phyloP scores from a whole-genome alignment of 208 protist genomes.

The Leishmania gerbilli region DNA sequence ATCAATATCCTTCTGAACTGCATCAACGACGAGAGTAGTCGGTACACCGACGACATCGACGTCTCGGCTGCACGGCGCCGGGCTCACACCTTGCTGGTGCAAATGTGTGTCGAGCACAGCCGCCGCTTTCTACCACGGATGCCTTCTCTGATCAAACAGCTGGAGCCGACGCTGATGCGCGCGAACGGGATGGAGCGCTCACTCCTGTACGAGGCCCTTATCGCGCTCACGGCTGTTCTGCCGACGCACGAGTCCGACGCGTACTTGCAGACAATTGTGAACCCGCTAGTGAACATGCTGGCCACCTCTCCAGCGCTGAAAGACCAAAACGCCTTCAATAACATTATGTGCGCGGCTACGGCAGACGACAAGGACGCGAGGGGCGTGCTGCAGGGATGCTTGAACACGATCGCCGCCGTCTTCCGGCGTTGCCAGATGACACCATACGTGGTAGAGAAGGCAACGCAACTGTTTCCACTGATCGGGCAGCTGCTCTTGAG shows the following conservation, averaged over 20 bases:
- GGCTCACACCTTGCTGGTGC: slow-evolving; percentile 61
- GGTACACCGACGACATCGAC: slow-evolving; percentile 32
- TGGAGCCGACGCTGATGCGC: slow-evolving; percentile 57
- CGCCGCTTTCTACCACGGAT: slow-evolving; percentile 25
- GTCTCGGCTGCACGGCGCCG: slow-evolving; percentile 46
- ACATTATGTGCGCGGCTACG: slow-evolving; percentile 38
- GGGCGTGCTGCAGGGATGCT: slow-evolving; percentile 38
- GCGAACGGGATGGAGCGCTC: slow-evolving; percentile 38
- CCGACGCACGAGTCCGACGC: slow-evolving; percentile 40
- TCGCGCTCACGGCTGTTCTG: slow-evolving; percentile 48
- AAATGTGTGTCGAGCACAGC: slow-evolving; percentile 35
- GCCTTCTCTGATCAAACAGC: slow-evolving; percentile 25
- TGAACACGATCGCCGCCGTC: slow-evolving; percentile 60
- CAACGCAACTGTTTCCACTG: slow-evolving; percentile 36
- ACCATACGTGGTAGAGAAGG: slow-evolving; percentile 56
- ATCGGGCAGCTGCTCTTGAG: slow-evolving; percentile 47
- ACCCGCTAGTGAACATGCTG: slow-evolving; percentile 60
- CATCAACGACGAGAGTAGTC: slow-evolving; percentile 31
- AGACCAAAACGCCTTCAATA: slow-evolving; percentile 59
- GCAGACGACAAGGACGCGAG: slow-evolving; percentile 31
- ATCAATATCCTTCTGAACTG: slow-evolving; percentile 58
- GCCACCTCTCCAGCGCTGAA: slow-evolving; percentile 23
- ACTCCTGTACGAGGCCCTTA: slow-evolving; percentile 76
- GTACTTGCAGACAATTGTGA: slow-evolving; percentile 57
- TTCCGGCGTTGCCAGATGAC: slow-evolving; percentile 62